Base-by-base conservation (phyloP, 2,329 filamentous ascomycete genomes). In the Dactylella cylindrospora region DNA sequence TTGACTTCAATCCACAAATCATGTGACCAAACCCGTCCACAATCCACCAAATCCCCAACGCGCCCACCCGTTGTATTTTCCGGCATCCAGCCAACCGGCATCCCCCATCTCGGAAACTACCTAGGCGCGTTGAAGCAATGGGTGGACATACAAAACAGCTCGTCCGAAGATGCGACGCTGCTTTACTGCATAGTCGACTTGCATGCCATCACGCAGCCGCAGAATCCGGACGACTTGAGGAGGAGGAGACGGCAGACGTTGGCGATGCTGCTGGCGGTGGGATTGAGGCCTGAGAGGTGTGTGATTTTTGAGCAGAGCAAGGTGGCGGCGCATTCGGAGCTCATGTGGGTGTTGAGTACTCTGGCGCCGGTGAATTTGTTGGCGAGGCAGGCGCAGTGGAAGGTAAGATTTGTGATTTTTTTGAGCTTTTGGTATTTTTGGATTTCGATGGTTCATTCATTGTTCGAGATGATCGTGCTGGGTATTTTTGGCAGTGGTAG, bases 341-440 rank as follows among this genome's bases (percentile, higher is more conserved):
- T 98, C 65, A 95, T 95, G 87, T 98, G 93, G 93, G 90, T 97
- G 70, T 75, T 98, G 64, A 91, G 88, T 70, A 96, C 90, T 67
- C 86, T 87, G 46, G 88, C 93, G 19, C 91, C 88, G 3, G 90
- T 93, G 73, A 93, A 93, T 31, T 95, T 95, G 74, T 76, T 98
- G n/a, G 86, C 86, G 7, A 80, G 93, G n/a, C 98, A 98, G 93
- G 97, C 93, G 22, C 93, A 97, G 73, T 98, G 93, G 90, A 98
- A 98, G 83, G 89, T 88, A 70, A 66, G 70, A 60, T 13, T 41
- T 32, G 31, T 44, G 20, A 5, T 26, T 32, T 47, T 22, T 40
- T 29, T 31, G 23, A 13, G 13, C 17, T 28, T 28, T 38, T 17
- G 19, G 3, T 44, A 50, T 40, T 17, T 13, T 52, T 23, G 25